Base-by-base conservation (phyloP, 805 yeast genomes). In the Maudiozyma barnettii region DNA sequence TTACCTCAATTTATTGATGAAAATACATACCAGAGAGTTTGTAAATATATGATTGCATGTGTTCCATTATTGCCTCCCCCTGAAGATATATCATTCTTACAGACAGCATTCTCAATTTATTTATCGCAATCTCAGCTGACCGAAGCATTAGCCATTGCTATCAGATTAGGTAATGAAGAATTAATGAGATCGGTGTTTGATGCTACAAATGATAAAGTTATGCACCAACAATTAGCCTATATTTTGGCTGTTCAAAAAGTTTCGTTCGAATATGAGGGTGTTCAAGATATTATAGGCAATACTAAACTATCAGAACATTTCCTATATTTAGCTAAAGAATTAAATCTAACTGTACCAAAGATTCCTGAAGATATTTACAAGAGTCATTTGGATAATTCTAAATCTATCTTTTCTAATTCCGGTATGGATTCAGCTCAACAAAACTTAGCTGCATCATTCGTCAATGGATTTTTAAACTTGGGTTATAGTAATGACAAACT, bases 1-100 rank as follows among this genome's bases (percentile, higher is more conserved):
- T 72, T 93, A 53, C 82, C 93, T 8, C 79, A 82, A 54, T 87
- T 77, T 63, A 95, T 90, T 45, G 98, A 93, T 64, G 82, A 81
- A 49, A 75, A 81, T 60, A 86, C 95, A 3, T 90, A 74, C 60
- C 81, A 80, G 46, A 79, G 99, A 63, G 97, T 91, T 31, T 90
- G 99, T 61, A 78, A 86, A 52, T 93, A 93, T 66, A 82, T 93
- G 83, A 90, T 87, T 30, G 84, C 95, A 48, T 93, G 99, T 68
- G 97, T 91, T n/a, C 95, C 96, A 20, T 77, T 90, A 51, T 74
- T 93, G 61, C 95, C 97, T 37, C 96, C 96, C 13, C 96, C 96
- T 14, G 97, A 91, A 63, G 97, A 90, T 63, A 68, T 77, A 37
- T 77, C 87, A 4, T 89, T 91, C 63, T 75, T 93, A 61, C 80